These are phyloP conservation scores for Crucibulum laeve DNA, from an alignment of 768 basidiomycete genomes.

Conservation along the genomic window DNA sequence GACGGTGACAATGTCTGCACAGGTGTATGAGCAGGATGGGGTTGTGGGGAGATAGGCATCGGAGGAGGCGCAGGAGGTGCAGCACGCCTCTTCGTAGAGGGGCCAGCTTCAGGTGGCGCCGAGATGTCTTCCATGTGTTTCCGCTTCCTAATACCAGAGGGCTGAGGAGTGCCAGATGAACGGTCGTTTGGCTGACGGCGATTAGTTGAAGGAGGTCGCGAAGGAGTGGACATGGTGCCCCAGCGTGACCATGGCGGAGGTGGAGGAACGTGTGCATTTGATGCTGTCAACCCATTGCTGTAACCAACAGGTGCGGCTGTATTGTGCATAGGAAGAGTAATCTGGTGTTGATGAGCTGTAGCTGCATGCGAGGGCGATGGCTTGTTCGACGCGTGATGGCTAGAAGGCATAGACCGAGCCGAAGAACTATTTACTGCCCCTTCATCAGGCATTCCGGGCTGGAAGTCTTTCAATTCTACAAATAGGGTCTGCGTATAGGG, in stretches of 20 bases:
- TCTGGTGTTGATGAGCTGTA: conserved; percentile 10
- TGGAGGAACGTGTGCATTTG: conserved; percentile 12
- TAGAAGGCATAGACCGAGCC: conserved; percentile 15
- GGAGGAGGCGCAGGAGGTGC: conserved; percentile 16
- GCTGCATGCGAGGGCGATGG: conserved; percentile 12
- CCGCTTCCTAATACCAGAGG: conserved; percentile 38
- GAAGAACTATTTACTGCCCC: conserved; percentile 14
- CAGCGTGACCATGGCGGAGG: conserved; percentile 46
- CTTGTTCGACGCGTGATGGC: conserved; percentile 8
- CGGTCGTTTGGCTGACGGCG: conserved; percentile 24
- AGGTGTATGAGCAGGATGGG: conserved; percentile 35
- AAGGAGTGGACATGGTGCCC: conserved; percentile 42
- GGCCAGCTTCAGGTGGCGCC: conserved; percentile 7
- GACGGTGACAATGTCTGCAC: conserved; percentile 56
- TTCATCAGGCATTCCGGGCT: conserved; percentile 43
- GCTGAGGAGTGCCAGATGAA: conserved; percentile 27
- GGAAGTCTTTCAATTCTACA: conserved; percentile 65
- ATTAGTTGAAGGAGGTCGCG: conserved; percentile 40
- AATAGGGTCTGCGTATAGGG: conserved; percentile 68
- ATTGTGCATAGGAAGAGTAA: conserved; percentile 7
- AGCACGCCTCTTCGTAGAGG: conserved; percentile 31
- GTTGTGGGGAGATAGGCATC: conserved; percentile 19
- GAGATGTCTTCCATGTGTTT: conserved; percentile 37
- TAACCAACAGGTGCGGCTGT: conserved; percentile 8
- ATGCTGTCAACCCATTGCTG: conserved; percentile 5